Conservation (phyloP, 192 early-diverging fungal species). For the Coemansia sp. region DNA sequence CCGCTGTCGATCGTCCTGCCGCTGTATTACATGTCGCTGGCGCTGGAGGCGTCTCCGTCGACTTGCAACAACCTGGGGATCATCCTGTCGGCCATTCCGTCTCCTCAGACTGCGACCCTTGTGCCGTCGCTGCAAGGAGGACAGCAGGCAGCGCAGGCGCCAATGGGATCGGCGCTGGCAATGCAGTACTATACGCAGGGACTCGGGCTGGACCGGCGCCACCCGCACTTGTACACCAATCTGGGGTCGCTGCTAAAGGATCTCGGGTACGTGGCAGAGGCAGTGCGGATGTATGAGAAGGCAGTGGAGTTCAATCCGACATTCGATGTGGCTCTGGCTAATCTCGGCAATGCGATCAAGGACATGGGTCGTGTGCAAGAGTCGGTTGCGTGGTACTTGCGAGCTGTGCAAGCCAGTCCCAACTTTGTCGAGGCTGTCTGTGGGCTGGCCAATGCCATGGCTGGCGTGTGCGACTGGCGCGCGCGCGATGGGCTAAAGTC, state of each 20-base stretch:
- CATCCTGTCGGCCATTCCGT: slow-evolving; percentile 71
- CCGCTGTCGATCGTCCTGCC: slow-evolving; percentile 73
- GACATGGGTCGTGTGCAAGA: slow-evolving; percentile 91
- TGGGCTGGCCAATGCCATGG: slow-evolving; percentile 85
- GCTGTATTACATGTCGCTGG: slow-evolving; percentile 83
- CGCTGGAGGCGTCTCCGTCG: slow-evolving; percentile 81
- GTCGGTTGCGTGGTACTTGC: slow-evolving; percentile 81
- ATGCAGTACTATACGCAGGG: slow-evolving; percentile 90
- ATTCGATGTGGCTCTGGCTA: slow-evolving; percentile 92
- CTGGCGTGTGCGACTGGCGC: slow-evolving; percentile 91
- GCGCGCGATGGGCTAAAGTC: slow-evolving; percentile 69
- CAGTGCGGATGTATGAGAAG: slow-evolving; percentile 86
- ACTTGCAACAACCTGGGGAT: slow-evolving; percentile 94
- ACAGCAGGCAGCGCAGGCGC: slow-evolving; percentile 57
- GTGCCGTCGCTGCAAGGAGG: slow-evolving; percentile 57
- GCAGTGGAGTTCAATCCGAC: slow-evolving; percentile 85
- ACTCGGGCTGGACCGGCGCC: slow-evolving; percentile 75
- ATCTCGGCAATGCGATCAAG: slow-evolving; percentile 92
- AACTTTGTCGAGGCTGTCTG: slow-evolving; percentile 93
- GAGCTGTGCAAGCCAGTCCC: slow-evolving; percentile 83
- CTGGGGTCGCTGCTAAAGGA: slow-evolving; percentile 91
- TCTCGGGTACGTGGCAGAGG: slow-evolving; percentile 81
- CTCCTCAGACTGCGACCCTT: slow-evolving; percentile 56
- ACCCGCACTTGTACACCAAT: slow-evolving; percentile 94
- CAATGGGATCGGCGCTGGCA: slow-evolving; percentile 77